Evolutionary conservation across 352 stramenopile genomes (phyloP).

Genomic region (Elongisporangium senticosum): DNA sequence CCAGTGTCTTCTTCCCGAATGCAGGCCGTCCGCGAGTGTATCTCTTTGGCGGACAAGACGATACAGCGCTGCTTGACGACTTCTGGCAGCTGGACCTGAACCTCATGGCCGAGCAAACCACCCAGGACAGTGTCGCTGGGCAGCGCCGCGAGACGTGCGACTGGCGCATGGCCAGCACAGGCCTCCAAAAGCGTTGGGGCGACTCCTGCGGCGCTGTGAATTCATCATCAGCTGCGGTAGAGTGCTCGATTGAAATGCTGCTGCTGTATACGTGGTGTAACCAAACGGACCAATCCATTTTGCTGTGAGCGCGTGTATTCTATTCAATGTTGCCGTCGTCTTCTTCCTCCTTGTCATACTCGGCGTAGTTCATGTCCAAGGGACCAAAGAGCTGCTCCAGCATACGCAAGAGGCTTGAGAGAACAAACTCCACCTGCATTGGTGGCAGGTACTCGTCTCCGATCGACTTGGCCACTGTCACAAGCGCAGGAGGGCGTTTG

Average conservation of each 20-base stretch:
- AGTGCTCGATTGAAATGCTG: slow-evolving; percentile 39
- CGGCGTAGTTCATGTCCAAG: slow-evolving; percentile 30
- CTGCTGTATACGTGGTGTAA: slow-evolving; percentile 52
- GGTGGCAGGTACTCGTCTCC: slow-evolving; percentile 67
- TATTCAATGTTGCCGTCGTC: slow-evolving; percentile 5
- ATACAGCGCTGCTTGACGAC: slow-evolving; percentile 50
- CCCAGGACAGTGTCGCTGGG: slow-evolving; percentile 10
- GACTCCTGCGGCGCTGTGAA: slow-evolving; percentile 31
- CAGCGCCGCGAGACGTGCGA: slow-evolving; percentile 27
- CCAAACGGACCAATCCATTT: slow-evolving; percentile 45
- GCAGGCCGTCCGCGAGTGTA: slow-evolving; percentile 20
- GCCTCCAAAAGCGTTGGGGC: slow-evolving; percentile 26
- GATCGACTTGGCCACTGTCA: slow-evolving; percentile 81
- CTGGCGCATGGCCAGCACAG: slow-evolving; percentile 38
- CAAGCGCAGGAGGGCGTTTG: slow-evolving; percentile 42
- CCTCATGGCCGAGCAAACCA: slow-evolving; percentile 23
- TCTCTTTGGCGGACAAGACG: slow-evolving; percentile 67
- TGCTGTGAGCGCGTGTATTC: slow-evolving; percentile 13
- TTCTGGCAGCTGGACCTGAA: slow-evolving; percentile 50
- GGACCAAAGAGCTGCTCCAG: slow-evolving; percentile 30
- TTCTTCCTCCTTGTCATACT: slow-evolving; percentile 37
- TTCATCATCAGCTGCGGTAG: slow-evolving; percentile 2
- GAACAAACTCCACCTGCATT: slow-evolving; percentile 47
- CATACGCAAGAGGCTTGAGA: slow-evolving; percentile 38
- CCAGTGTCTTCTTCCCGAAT: slow-evolving; percentile 23